Base-by-base conservation (phyloP, 257 asterid species). In the Nicotiana benthamiana region DNA sequence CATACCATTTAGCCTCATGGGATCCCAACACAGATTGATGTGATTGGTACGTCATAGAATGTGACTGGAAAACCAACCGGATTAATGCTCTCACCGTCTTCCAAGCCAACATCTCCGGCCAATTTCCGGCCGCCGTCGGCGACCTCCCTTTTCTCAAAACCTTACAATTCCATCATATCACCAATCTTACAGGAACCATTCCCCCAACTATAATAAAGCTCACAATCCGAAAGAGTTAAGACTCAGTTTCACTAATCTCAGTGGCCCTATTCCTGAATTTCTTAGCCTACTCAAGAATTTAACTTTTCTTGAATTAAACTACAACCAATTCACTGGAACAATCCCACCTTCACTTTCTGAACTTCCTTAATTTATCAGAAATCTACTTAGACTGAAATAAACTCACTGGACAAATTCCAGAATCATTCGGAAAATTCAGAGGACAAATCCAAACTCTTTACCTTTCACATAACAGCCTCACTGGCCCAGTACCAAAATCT, bases 351-450 rank as follows among this genome's bases (percentile, higher is more conserved):
- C 88, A 0, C 88, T 92, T 1, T 68, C 88, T 75, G 40, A 54
- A 0, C 90, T 92, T 92, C 30, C 59, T 84, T 11, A 83, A 82
- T 67, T 89, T 93, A 6, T 0, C 0, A 4, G 80, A 78, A 10
- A 70, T 93, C 8, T 18, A 80, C 0, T 27, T 93, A 11, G 93
- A 87, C 80, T 78, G 89, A 22, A 92, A 93, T 86, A 83, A 75
- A 17, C 92, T 93, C 81, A 87, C 89, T 0, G 97, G 97, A 16
- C 4, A 54, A 27, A 87, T 93, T 62, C 97, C 97, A 0, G 91
- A 89, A 0, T 85, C 93, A 1, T 89, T 91, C 59, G 89, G 91
- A 3, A 82, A 77, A 1, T 75, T 89, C 63, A 54, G 53, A 3
- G 81, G 82, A 6, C 30, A 82, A 1, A 77, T 63, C 3, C 76